Percentiles rank a stretch among this genome's conserved stretches.
Evolutionary conservation across 2,329 filamentous ascomycete genomes (phyloP).

Genomic region (Claviceps paspali): DNA sequence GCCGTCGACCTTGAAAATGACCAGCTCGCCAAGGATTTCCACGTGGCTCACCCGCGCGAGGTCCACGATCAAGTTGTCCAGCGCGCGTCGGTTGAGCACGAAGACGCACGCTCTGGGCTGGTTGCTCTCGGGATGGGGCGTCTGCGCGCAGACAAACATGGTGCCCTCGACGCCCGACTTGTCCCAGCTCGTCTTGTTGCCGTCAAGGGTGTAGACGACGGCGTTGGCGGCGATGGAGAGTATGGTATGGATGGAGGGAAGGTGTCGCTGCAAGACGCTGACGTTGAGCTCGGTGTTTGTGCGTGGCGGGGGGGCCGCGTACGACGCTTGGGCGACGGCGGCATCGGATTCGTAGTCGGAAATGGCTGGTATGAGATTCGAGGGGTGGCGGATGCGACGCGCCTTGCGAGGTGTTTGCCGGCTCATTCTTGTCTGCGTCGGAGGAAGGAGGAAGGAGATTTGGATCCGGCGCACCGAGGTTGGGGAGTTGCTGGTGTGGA

Average conservation of each 20-base stretch:
- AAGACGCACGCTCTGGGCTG: slow-evolving; percentile 43
- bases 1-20: slow-evolving; percentile 30
- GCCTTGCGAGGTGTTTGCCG: slow-evolving; percentile 25
- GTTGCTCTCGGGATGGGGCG: slow-evolving; percentile 22
- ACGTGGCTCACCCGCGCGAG: slow-evolving; percentile 46
- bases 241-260: slow-evolving; percentile 57
- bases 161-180: slow-evolving; percentile 77
- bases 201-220: slow-evolving; percentile 68
- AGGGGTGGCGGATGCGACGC: slow-evolving; percentile 26
- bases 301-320: slow-evolving; percentile 37
- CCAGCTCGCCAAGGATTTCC: slow-evolving; percentile 42
- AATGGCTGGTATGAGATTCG: slow-evolving; percentile 23
- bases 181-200: slow-evolving; percentile 56
- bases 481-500: too few relatives aligned
- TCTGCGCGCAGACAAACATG: slow-evolving; percentile 67
- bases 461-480: too few relatives aligned
- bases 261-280: slow-evolving; percentile 66
- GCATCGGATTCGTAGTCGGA: slow-evolving; percentile 56
- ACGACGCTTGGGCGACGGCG: slow-evolving; percentile 24
- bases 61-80: slow-evolving; percentile 56
- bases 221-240: slow-evolving; percentile 72
- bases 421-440: slow-evolving; percentile 25
- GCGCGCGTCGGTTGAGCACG: slow-evolving; percentile 54
- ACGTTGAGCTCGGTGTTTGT: slow-evolving; percentile 81
- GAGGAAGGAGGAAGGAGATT: too few relatives aligned